A percentile compares a stretch with the other conserved stretches of the same genome.
Evolutionary conservation across 768 basidiomycete species (phyloP).

Genomic region (Leucocoprinus birnbaumii): DNA sequence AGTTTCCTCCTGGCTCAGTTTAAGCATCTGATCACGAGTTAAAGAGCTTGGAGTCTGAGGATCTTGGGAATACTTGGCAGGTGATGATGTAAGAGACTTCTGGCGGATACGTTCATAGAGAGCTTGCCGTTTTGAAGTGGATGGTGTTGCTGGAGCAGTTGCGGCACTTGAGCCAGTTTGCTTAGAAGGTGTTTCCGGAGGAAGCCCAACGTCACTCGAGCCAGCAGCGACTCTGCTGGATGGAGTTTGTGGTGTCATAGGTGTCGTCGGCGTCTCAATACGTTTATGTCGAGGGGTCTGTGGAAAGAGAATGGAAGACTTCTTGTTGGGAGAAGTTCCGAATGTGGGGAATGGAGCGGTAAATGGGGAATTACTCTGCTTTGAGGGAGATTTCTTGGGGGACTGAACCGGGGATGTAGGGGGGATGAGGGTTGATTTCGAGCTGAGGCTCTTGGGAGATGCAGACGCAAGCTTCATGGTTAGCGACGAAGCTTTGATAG

Average conservation of each 20-base stretch:
- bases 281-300: slow-evolving; percentile 61
- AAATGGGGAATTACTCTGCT: slow-evolving; percentile 34
- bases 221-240: slow-evolving; percentile 26
- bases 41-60: slow-evolving; percentile 38
- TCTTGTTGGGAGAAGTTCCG: slow-evolving; percentile 44
- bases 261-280: slow-evolving; percentile 36
- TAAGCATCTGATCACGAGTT: slow-evolving; percentile 64
- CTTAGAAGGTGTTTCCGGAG: slow-evolving; percentile 60
- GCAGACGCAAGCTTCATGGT: slow-evolving; percentile 71
- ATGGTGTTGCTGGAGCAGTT: slow-evolving; percentile 66
- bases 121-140: slow-evolving; percentile 73
- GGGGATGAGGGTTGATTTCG: background rate
- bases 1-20: slow-evolving; percentile 76
- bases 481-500: slow-evolving; percentile 60
- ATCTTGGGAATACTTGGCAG: slow-evolving; percentile 51
- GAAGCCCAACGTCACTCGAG: slow-evolving; percentile 32
- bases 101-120: slow-evolving; percentile 80
- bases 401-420: slow-evolving; percentile 20
- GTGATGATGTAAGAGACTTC: slow-evolving; percentile 64
- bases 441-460: slow-evolving; percentile 57
- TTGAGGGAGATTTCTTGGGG: slow-evolving; percentile 39
- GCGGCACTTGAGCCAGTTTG: slow-evolving; percentile 52
- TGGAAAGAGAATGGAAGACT: slow-evolving; percentile 50
- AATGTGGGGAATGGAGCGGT: slow-evolving; percentile 49
- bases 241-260: slow-evolving; percentile 40